Evolutionary conservation across 306 rosid species (phyloP).

Genomic region (Heteromeles arbutifolia): DNA sequence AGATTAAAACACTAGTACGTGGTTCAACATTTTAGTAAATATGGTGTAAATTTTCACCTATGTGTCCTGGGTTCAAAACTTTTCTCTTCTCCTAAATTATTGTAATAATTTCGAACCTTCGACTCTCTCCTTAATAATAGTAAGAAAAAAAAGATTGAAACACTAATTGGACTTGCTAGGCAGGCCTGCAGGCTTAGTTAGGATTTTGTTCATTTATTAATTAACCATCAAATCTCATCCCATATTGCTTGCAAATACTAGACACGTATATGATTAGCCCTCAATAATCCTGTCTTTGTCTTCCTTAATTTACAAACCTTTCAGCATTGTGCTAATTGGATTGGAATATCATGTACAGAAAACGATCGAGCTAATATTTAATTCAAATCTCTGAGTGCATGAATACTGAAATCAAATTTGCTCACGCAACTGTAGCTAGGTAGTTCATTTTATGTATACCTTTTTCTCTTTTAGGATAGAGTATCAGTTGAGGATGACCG

Average conservation of each 20-base stretch:
- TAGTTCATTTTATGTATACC: background rate
- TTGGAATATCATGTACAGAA: background rate
- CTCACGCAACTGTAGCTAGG: background rate
- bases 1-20: background rate
- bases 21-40: too few relatives aligned
- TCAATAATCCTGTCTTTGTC: background rate
- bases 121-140: too few relatives aligned
- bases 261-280: background rate
- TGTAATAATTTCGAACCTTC: too few relatives aligned
- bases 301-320: background rate
- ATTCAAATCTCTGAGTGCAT: background rate
- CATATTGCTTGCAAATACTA: background rate
- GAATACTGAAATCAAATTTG: background rate
- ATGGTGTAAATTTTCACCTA: too few relatives aligned
- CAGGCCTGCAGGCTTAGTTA: background rate
- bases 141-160: background rate
- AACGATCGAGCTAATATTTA: background rate
- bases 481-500: background rate
- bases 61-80: too few relatives aligned
- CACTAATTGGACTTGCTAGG: background rate
- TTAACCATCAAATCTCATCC: background rate
- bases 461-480: background rate
- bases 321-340: background rate
- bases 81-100: too few relatives aligned
- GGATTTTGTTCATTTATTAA: background rate